These are phyloP conservation scores for Thamnidium elegans DNA, from an alignment of 192 early-diverging fungal genomes.

Conservation along the genomic window DNA sequence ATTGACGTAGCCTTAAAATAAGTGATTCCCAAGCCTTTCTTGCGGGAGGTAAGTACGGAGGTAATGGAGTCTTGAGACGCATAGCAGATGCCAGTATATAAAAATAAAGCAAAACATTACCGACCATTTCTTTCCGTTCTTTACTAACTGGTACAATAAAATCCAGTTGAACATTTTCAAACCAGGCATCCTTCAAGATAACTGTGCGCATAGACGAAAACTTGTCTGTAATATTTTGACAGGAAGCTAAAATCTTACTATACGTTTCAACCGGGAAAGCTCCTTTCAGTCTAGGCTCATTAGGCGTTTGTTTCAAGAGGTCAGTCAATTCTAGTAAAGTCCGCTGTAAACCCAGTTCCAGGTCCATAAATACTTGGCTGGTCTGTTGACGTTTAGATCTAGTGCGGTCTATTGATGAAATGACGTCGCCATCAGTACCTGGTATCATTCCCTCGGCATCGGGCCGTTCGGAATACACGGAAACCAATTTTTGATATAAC, in stretches of 20 bases:
- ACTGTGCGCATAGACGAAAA: constrained; percentile 73
- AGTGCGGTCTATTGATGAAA: constrained; percentile 7
- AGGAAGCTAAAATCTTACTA: constrained; percentile 59
- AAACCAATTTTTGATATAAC: constrained; percentile 66
- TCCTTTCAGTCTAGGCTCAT: constrained; percentile 82
- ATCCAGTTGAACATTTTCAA: constrained; percentile 45
- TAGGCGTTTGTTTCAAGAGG: constrained; percentile 66
- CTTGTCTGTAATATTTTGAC: constrained; percentile 75
- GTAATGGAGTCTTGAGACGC: constrained; percentile 76
- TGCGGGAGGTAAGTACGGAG: constrained; percentile 72
- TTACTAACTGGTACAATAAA: constrained; percentile 58
- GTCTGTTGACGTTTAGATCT: constrained; percentile 15
- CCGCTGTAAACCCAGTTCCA: constrained; percentile 65
- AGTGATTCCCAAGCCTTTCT: constrained; percentile 56
- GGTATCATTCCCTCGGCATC: neutral
- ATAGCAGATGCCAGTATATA: constrained; percentile 78
- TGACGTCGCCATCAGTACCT: neutral
- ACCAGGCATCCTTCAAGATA: constrained; percentile 55
- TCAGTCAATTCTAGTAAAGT: constrained; percentile 58
- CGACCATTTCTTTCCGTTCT: constrained; percentile 64
- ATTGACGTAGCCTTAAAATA: constrained; percentile 55
- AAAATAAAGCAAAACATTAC: constrained; percentile 69
- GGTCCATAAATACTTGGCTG: constrained; percentile 61
- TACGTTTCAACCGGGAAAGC: constrained; percentile 66
- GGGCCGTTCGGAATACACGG: constrained; percentile 41